Evolutionary conservation across 2,329 filamentous ascomycete species (phyloP).

Genomic region (Pseudogymnoascus sp.): DNA sequence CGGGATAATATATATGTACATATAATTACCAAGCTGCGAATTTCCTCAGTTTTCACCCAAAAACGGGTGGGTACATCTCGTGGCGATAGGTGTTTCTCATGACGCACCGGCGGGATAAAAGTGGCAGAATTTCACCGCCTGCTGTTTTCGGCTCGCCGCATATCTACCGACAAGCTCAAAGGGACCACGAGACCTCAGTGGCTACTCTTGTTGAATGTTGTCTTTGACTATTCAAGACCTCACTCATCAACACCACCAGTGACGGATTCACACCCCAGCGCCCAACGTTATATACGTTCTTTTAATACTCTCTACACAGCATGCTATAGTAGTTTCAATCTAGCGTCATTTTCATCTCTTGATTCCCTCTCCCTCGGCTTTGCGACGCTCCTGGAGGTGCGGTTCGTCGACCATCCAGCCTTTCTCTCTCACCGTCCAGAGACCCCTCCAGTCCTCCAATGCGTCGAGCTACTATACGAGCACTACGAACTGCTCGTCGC

Average conservation of each 20-base stretch:
- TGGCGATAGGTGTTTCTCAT: constrained; percentile 2
- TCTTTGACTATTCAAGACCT: not conserved
- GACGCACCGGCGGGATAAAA: not conserved
- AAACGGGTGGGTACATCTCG: not conserved
- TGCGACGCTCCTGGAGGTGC: not conserved
- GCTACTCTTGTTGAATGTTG: not conserved
- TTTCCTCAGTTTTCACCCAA: not conserved
- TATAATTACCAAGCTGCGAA: not conserved
- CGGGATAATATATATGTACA: not conserved
- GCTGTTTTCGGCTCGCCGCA: not conserved
- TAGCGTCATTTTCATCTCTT: not conserved
- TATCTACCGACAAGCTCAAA: not conserved
- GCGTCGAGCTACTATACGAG: constrained; percentile 64
- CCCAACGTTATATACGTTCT: not conserved
- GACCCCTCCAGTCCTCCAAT: constrained; percentile 39
- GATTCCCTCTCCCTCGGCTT: not conserved
- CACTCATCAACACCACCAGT: constrained; percentile 1
- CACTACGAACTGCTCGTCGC: constrained; percentile 60
- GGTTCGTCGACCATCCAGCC: not conserved
- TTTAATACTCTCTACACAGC: not conserved
- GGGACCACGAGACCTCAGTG: constrained; percentile 2
- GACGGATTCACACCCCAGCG: not conserved
- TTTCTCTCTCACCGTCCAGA: not conserved
- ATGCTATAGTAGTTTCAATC: not conserved
- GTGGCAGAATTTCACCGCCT: not conserved